Base-by-base conservation (phyloP, 805 yeast genomes). In the Metschnikowia proteae region DNA sequence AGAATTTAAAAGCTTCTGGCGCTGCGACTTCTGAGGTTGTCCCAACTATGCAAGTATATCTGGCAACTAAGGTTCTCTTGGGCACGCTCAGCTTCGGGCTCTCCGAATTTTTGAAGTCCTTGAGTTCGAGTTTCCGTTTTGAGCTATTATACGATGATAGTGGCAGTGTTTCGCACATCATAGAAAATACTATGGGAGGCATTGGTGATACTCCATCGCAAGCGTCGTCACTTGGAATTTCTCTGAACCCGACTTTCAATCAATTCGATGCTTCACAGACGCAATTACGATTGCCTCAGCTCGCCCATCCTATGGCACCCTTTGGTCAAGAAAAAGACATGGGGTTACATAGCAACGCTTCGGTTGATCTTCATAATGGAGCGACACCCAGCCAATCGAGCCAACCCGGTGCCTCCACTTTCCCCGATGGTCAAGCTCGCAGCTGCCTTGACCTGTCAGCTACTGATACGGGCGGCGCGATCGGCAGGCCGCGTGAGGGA, bases 71-170 rank as follows among this genome's bases (percentile, higher is more conserved):
- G 47, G 45, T 51, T 36, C 55, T 65, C 27, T 63, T 58, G 45
- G 68, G 64, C 49, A 67, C 51, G 58, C 58, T 54, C 47, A 60
- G 45, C 30, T 61, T 61, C 43, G 63, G 60, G 50, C 68, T 58
- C 53, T 73, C 63, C 50, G 71, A 58, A 35, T 68, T 63, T 48
- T 60, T 73, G 46, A 44, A 46, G 29, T 44, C 54, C 31, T 47
- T 57, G 38, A 52, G 47, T n/a, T 46, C 55, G 6, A 45, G 53
- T 31, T 61, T 66, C 47, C 61, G 63, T 25, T 78, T 77, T 56
- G 78, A 75, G 23, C 60, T 75, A 37, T 55, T 71, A 23, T 73
- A 71, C 55, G 81, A 78, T 52, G 78, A 75, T 47, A 61, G 68
- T 38, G 76, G 78, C 1, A 67, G 65, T n/a, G 76, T 77, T 3